Base-by-base conservation (phyloP, 164 flowering plant genomes). In the Nelumbo lutea region DNA sequence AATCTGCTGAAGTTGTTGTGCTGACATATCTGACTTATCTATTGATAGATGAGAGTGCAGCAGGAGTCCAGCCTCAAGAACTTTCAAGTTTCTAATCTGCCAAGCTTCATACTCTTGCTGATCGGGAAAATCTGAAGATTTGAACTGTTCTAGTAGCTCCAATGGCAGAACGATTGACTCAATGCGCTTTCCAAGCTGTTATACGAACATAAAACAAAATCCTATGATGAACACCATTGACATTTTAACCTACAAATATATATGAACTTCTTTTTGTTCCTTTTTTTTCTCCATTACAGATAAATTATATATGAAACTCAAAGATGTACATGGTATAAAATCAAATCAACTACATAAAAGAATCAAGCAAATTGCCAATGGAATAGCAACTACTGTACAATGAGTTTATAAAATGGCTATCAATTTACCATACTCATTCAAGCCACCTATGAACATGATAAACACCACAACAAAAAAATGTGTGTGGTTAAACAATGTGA, bases 31-130 rank as follows among this genome's bases (percentile, higher is more conserved):
- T n/a, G 78, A 68, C 68, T 83, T 84, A 8, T 80, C 85, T 5
- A 81, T 40, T 1, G 96, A 90, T 46, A 84, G 59, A 60, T 67
- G 72, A 73, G 98, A 96, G 79, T 90, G 86, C 55, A 84, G 63
- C 13, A 93, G 86, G 4, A 93, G 82, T 11, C 97, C 97, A 14
- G 87, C 89, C 79, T 91, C 97, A 11, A 90, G 88, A 65, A 91
- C 69, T 77, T 90, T 90, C 76, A 91, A 70, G 46, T 80, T 82
- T 69, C 96, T 82, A 67, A 61, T 83, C 79, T 83, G 90, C 96
- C 96, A 94, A 44, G 86, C 78, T 68, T 87, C 88, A 78, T 86
- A 89, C 66, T 88, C 97, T 73, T 71, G 76, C 47, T 74, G 87
- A 77, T 71, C 82, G 11, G 88, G 72, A 74, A 94, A 94, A 76